Evolutionary conservation across 2,329 filamentous ascomycete genomes (phyloP).

Genomic region (Colletotrichum coccodes): DNA sequence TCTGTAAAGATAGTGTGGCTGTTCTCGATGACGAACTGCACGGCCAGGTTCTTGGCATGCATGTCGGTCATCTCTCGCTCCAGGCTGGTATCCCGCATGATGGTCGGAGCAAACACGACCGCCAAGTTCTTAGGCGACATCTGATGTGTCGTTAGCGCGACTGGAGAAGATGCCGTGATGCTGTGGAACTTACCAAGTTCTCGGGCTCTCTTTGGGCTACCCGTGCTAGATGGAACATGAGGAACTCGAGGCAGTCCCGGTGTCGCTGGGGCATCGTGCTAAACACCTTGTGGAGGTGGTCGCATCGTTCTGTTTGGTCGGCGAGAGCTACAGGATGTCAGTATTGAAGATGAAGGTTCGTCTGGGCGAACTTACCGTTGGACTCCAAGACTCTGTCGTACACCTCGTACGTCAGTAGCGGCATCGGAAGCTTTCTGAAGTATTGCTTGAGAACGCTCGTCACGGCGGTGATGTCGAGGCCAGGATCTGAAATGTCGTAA

Average conservation of each 20-base stretch:
- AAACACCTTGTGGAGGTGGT: slow-evolving; percentile 78
- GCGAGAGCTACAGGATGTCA: slow-evolving; percentile 63
- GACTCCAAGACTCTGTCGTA: slow-evolving; percentile 92
- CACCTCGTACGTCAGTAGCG: slow-evolving; percentile 90
- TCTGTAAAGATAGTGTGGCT: slow-evolving; percentile 82
- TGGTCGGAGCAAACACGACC: slow-evolving; percentile 96
- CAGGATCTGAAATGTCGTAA: slow-evolving; percentile 92
- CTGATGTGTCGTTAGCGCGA: slow-evolving; percentile 48
- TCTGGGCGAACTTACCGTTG: slow-evolving; percentile 63
- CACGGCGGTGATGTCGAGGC: slow-evolving; percentile 94
- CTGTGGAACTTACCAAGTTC: slow-evolving; percentile 73
- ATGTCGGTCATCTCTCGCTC: slow-evolving; percentile 97
- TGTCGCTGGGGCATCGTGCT: slow-evolving; percentile 84
- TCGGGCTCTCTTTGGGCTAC: slow-evolving; percentile 85
- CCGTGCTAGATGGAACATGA: slow-evolving; percentile 91
- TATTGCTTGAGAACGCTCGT: slow-evolving; percentile 98
- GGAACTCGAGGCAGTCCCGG: slow-evolving; percentile 88
- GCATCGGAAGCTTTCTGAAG: slow-evolving; percentile 90
- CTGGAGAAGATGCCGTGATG: background rate
- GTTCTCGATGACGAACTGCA: slow-evolving; percentile 94
- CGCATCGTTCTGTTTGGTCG: slow-evolving; percentile 74
- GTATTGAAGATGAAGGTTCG: slow-evolving; percentile 32
- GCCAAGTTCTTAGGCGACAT: slow-evolving; percentile 98
- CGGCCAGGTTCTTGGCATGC: slow-evolving; percentile 88
- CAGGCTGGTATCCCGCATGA: slow-evolving; percentile 90